Base-by-base conservation (phyloP, 1,139 yeast species). In the Debaryomyces sp. region DNA sequence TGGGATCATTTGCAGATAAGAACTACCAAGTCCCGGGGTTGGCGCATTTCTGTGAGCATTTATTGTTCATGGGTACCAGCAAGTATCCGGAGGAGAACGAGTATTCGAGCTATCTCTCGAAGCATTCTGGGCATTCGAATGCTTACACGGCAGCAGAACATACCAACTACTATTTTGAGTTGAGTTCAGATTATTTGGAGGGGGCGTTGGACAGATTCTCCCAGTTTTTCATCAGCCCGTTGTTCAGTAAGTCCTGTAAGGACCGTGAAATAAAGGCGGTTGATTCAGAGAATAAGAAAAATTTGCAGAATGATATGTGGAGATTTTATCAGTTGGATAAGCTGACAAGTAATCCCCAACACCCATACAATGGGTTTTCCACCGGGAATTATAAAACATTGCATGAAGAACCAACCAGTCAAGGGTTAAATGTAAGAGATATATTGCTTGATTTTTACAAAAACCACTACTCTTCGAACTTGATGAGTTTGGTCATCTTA, bases 21-120 rank as follows among this genome's bases (percentile, higher is more conserved):
- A 75, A 78, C 45, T 76, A 68, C 53, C 73, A 77, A 26, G 67
- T 90, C 27, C 87, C 92, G 2, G 99, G 99, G 1, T 73, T 94
- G 53, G 99, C 99, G 2, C 99, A 94, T 68, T 94, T 94, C 67
- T 91, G 97, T 69, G 99, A 94, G 70, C 99, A 94, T 68, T 75
- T 94, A 56, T 74, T 94, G 52, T 94, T 94, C 66, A 90, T 94
- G 97, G 99, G 99, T n/a, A 92, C 98, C 4, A 77, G 81, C 57
- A 92, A 91, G 68, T 94, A 87, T 61, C 99, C 99, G 0, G 77
- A 80, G 51, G 99, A 94, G 66, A 91, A 90, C 65, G 98, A 90
- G 58, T 94, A 94, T 66, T 77, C 86, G 41, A 81, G 85, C 48
- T 94, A 80, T 64, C 72, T 94, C 52, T 78, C 96, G 6, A 84